Conservation (phyloP, 2,329 filamentous ascomycete species). For the Phialocephala subalpina region DNA sequence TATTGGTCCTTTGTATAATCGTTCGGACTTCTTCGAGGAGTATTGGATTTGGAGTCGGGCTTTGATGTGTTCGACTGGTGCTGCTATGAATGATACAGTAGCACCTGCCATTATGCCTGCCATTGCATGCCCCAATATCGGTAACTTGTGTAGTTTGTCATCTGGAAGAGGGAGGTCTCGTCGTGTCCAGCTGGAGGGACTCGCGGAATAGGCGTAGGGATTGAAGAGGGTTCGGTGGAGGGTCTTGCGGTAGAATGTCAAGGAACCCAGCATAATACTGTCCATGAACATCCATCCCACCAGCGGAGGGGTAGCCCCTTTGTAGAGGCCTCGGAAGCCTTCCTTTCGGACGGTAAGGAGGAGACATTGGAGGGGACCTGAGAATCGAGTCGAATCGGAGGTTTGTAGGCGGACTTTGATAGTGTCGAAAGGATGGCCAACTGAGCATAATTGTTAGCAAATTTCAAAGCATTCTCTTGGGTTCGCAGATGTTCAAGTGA, state of each 20-base stretch:
- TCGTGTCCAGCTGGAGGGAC: conserved; percentile 33
- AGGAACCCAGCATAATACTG: conserved; percentile 84
- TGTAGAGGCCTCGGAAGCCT: conserved; percentile 87
- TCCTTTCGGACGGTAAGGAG: conserved; percentile 86
- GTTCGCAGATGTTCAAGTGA: not conserved
- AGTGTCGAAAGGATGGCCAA: conserved; percentile 87
- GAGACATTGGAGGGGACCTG: conserved; percentile 85
- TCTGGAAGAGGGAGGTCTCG: conserved; percentile 34
- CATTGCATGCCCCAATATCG: conserved; percentile 82
- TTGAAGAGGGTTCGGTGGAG: conserved; percentile 83
- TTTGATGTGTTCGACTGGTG: conserved; percentile 95
- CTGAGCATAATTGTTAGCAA: conserved; percentile 25
- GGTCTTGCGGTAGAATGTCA: conserved; percentile 88
- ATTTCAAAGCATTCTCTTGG: not conserved
- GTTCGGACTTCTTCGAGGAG: conserved; percentile 76
- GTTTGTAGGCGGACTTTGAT: conserved; percentile 97
- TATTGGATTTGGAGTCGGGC: conserved; percentile 95
- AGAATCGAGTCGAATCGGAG: conserved; percentile 78
- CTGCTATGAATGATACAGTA: conserved; percentile 92
- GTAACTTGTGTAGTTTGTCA: conserved; percentile 61
- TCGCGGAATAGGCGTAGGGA: conserved; percentile 49
- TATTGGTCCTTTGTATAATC: conserved; percentile 85
- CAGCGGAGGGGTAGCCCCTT: conserved; percentile 89
- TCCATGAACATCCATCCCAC: conserved; percentile 99
- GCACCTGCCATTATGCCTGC: conserved; percentile 87